These are phyloP conservation scores for Phytophthora sojae DNA, from an alignment of 352 stramenopile genomes.

Conservation along the genomic window DNA sequence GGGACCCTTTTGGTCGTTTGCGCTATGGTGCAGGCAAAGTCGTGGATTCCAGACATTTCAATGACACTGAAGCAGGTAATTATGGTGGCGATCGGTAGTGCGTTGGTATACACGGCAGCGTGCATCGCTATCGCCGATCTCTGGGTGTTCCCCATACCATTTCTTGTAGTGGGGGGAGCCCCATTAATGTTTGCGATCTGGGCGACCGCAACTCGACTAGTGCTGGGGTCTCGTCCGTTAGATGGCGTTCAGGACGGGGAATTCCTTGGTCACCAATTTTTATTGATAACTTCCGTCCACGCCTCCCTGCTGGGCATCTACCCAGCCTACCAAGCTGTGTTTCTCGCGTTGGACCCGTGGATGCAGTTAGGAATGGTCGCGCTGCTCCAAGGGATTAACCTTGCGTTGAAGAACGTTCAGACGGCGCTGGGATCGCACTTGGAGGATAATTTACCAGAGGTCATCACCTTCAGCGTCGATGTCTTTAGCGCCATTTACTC, in stretches of 20 bases:
- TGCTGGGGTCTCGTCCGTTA: constrained; percentile 11
- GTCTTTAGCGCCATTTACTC: constrained; percentile 47
- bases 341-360: constrained; percentile 5
- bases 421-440: constrained; percentile 29
- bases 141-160: constrained; percentile 47
- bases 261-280: constrained; percentile 17
- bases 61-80: constrained; percentile 13
- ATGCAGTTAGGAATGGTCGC: constrained; percentile 22
- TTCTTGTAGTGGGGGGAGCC: constrained; percentile 27
- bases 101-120: constrained; percentile 1
- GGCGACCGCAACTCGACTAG: constrained; percentile 1
- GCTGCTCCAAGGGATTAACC: constrained; percentile 37
- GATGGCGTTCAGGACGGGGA: constrained; percentile 9
- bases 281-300: constrained; percentile 24
- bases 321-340: constrained; percentile 36
- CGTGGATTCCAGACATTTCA: constrained; percentile 18
- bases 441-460: constrained; percentile 31
- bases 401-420: constrained; percentile 38
- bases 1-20: constrained; percentile 2
- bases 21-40: constrained; percentile 10
- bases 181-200: constrained; percentile 31
- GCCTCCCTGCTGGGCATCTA: constrained; percentile 40
- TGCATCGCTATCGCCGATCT: constrained; percentile 25
- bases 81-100: constrained; percentile 5
- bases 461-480: constrained; percentile 37